Evolutionary conservation across 148 eudicot species (phyloP).

Genomic region (Arctostaphylos glauca): DNA sequence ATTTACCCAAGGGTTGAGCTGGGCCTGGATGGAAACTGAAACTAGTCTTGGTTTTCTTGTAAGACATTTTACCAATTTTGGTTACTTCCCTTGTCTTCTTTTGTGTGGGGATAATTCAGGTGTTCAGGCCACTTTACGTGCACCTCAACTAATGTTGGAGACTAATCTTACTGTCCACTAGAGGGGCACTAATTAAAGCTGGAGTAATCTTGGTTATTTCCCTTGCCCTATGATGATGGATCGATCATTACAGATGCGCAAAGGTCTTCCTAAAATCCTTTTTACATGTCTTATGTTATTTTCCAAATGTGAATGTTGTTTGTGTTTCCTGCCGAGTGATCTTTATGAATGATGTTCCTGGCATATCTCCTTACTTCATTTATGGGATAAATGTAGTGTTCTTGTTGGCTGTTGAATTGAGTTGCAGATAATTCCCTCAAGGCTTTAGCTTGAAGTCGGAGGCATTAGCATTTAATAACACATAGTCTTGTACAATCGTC

Average conservation of each 20-base stretch:
- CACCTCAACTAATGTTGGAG: too few relatives aligned
- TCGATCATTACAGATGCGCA: neutral
- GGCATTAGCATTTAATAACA: neutral
- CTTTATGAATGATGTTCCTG: too few relatives aligned
- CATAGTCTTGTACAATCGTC: neutral
- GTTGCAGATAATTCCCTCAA: neutral
- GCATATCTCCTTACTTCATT: neutral
- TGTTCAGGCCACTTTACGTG: too few relatives aligned
- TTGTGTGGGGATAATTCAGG: too few relatives aligned
- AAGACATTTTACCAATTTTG: too few relatives aligned
- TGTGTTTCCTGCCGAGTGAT: neutral
- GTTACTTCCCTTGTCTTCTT: too few relatives aligned
- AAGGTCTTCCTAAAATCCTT: neutral
- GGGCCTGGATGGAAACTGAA: too few relatives aligned
- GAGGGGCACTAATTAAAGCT: too few relatives aligned
- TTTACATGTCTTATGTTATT: neutral
- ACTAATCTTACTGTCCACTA: too few relatives aligned
- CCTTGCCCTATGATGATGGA: neutral
- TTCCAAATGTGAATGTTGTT: neutral
- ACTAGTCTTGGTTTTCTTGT: too few relatives aligned
- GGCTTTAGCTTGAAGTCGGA: neutral
- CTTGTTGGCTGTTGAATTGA: neutral
- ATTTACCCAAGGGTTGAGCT: too few relatives aligned
- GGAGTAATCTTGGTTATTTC: conserved; percentile 35
- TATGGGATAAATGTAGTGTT: neutral